Base-by-base conservation (phyloP, 306 rosid genomes). In the Cajanus cajan region DNA sequence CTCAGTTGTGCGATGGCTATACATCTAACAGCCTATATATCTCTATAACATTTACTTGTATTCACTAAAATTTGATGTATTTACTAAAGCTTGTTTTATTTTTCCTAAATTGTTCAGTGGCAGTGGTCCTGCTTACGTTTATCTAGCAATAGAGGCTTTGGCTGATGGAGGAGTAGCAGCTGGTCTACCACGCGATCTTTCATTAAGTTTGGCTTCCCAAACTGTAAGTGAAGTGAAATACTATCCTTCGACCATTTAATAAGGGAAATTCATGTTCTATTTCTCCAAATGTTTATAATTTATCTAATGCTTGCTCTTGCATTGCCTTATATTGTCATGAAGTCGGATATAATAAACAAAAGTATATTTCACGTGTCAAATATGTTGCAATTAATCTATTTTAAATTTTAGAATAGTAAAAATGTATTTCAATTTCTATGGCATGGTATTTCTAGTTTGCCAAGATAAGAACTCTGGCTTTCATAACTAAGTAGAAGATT, bases 81-180 rank as follows among this genome's bases (percentile, higher is more conserved):
- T 70, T 51, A 31, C 57, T 70, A 25, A 82, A 80, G 44, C 33
- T 6, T 85, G 44, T 37, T 51, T 21, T 67, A 57, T 55, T 58
- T 67, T 71, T 61, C 73, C 15, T 62, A 52, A 86, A 77, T 73
- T 71, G 9, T 90, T 82, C 99, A 96, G 99, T 83, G 99, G 96
- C 61, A 93, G 99, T 58, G 99, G 99, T 55, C 99, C 97, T 61
- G 99, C 98, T 61, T 96, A 93, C 71, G 45, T 96, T 76, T 96
- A 82, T 79, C 83, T 96, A 86, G 98, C 93, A 2, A 93, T 96
- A 68, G 98, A 96, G 86, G 99, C 98, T 86, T 84, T 96, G 88
- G 98, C 99, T 15, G 99, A 96, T 82, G 99, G 98, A 83, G 99
- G 96, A 71, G 99, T 93, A 63, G 99, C 99, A 84, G 99, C 99